Conservation (phyloP, 257 asterid species). For the Solanum appendiculatum region DNA sequence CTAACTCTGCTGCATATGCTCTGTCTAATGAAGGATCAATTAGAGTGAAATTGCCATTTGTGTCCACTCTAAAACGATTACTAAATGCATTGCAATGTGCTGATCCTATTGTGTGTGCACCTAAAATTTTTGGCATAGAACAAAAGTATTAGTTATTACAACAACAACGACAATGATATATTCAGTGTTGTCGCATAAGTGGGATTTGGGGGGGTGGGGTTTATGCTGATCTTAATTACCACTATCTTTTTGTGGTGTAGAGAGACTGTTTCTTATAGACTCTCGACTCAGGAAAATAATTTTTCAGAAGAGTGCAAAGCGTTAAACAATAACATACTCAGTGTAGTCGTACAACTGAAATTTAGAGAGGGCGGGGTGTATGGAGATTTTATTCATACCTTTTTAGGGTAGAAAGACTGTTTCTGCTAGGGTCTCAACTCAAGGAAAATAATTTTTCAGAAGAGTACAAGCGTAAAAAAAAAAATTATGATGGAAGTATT, state of each 20-base stretch:
- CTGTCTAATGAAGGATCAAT: constrained; percentile 46
- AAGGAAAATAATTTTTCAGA: neutral
- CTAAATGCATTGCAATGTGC: constrained; percentile 72
- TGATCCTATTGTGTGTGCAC: constrained; percentile 75
- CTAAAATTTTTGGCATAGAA: constrained; percentile 17
- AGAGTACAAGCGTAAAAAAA: neutral
- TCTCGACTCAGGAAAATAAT: no score
- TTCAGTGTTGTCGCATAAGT: neutral
- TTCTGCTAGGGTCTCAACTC: neutral
- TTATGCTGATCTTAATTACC: no score
- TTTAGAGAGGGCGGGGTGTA: no score
- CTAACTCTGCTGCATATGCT: constrained; percentile 44
- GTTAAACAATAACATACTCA: no score
- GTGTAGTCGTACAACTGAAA: no score
- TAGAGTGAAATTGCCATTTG: constrained; percentile 39
- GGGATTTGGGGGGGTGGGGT: neutral
- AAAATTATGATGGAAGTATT: neutral
- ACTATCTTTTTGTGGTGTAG: no score
- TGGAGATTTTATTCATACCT: neutral
- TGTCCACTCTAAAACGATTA: constrained; percentile 45
- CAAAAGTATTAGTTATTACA: neutral
- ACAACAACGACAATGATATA: neutral
- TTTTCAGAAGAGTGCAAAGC: no score
- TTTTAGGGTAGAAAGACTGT: no score
- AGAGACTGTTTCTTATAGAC: no score